A percentile compares a stretch with the other conserved stretches of the same genome.
Conservation (phyloP, 176 grass and related monocot species). For the Aegilops bicornis region DNA sequence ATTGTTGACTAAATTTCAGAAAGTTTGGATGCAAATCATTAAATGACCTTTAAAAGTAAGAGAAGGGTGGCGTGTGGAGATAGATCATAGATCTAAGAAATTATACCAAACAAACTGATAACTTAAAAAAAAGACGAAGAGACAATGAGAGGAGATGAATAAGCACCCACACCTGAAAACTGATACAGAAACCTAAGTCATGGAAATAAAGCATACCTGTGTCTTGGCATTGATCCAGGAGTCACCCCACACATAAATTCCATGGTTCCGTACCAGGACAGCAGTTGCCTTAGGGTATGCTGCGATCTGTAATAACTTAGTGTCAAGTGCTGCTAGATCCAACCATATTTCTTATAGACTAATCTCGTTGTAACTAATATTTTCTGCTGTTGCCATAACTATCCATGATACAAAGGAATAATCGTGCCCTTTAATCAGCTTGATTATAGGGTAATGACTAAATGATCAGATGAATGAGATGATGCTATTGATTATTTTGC, state of each 20-base stretch:
- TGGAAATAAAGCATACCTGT: constrained; percentile 49
- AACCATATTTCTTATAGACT: background rate
- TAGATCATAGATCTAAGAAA: background rate
- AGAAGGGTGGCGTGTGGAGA: background rate
- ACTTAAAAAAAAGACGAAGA: constrained; percentile 7
- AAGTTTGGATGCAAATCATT: background rate
- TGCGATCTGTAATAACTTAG: constrained; percentile 55
- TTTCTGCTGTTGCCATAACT: background rate
- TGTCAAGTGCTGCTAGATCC: constrained; percentile 5
- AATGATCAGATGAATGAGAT: background rate
- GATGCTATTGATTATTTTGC: background rate
- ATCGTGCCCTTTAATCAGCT: background rate
- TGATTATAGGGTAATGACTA: constrained; percentile 9
- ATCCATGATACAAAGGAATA: background rate
- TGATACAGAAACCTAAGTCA: background rate
- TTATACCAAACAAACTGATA: background rate
- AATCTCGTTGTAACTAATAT: constrained; percentile 13
- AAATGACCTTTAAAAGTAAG: constrained; percentile 10
- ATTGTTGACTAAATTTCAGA: background rate
- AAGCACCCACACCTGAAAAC: background rate
- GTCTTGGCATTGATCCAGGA: constrained; percentile 97
- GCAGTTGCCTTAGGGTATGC: constrained; percentile 95
- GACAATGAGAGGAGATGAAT: background rate
- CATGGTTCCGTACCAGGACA: constrained; percentile 94
- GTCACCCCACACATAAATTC: constrained; percentile 97